Evolutionary conservation across 768 basidiomycete genomes (phyloP), one percentile per base, ranked within the genome.

Genomic region (Pisolithus sp.): DNA sequence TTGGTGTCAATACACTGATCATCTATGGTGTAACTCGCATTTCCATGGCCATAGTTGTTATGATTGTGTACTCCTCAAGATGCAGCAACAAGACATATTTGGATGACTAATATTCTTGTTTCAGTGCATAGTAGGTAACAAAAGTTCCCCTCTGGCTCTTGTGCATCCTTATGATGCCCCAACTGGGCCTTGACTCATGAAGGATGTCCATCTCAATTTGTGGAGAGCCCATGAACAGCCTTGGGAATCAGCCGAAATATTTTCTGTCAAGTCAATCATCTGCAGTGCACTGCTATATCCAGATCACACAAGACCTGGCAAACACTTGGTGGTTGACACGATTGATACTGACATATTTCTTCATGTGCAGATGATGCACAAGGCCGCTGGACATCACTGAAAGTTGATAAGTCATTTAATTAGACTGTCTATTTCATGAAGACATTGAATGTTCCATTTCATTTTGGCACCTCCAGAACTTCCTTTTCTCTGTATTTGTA

Each of bases 271-370:
- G 9, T 69, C 68, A 9, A 70, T 72, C 9, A 56, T 67, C 30
- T 56, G 59, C 23, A 64, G 70, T 2, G 67, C 63, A 9, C 48
- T 62, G 20, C 40, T 71, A 24, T 51, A 57, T 23, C 54, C 54
- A n/a, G 68, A 63, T 42, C 53, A 46, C 13, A 49, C 49, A 8
- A 26, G 26, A 4, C 20, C 28, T 38, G 61, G 58, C 0, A 62
- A 67, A 20, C 65, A 40, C 24, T 40, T 69, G 7, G 55, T 71
- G 7, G 48, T 65, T 24, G 67, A 72, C 51, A 34, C 57, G 9
- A 31, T 65, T 12, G 66, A 71, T 55, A 41, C 49, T n/a, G 68
- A 71, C 48, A 65, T 68, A 64, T 67, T 63, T 41, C 46, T 57
- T 18, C 48, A 21, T 9, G 26, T 57, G 26, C 28, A 30, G 28